Conservation (phyloP, 208 protist species). For the Acanthamoeba rhysodes region DNA sequence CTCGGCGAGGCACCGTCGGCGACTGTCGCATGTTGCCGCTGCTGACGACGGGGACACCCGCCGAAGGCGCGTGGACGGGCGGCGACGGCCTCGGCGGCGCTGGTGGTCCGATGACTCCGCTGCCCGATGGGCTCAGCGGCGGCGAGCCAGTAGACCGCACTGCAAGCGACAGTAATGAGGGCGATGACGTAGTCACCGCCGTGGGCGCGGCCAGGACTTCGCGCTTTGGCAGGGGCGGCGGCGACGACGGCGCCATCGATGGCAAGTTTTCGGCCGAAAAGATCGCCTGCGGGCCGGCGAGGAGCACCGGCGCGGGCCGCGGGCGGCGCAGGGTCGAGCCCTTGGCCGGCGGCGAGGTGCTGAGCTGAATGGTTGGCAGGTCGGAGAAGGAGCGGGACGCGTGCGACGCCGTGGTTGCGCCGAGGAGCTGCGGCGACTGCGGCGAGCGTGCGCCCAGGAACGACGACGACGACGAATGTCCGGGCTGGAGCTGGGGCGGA, state of each 20-base stretch:
- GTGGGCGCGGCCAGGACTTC: too few species aligned
- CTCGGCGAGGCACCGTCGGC: too few species aligned
- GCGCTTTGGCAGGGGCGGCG: not conserved
- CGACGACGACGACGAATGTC: not conserved
- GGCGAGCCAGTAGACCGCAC: too few species aligned
- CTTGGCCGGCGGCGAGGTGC: not conserved
- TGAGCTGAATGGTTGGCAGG: not conserved
- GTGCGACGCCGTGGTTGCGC: not conserved
- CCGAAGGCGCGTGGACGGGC: too few species aligned
- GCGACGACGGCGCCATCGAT: not conserved
- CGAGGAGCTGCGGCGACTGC: not conserved
- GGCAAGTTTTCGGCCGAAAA: not conserved
- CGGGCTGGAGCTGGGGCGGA: not conserved
- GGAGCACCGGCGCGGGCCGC: not conserved
- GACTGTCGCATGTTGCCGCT: too few species aligned
- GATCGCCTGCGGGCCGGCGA: not conserved
- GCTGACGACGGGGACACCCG: too few species aligned
- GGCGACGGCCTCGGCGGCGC: too few species aligned
- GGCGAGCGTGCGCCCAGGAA: not conserved
- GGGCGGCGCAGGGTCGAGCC: constrained; percentile 12
- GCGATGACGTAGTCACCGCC: not conserved
- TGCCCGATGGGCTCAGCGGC: too few species aligned
- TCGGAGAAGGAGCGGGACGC: not conserved
- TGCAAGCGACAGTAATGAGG: not conserved
- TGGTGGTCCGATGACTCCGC: too few species aligned